Base-by-base conservation (phyloP, 2,329 filamentous ascomycete genomes). In the Diplodia corticola region DNA sequence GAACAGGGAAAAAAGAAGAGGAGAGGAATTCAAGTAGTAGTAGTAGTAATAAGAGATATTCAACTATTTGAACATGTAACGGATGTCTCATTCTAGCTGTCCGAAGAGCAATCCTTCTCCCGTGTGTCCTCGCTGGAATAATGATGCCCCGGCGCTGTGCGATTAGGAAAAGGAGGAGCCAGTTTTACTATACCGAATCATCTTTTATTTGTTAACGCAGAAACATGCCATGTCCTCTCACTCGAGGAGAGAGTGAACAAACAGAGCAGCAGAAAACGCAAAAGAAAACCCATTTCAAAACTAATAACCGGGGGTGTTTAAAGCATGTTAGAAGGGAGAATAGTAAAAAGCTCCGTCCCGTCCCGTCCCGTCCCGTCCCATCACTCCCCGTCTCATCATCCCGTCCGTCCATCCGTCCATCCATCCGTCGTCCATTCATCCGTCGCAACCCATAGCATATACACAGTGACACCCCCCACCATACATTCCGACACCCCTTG, bases 381-480 rank as follows among this genome's bases (percentile, higher is more conserved):
- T 40, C 37, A 15, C 28, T 3, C 12, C 9, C 30, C 30, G 30
- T 10, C 30, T 33, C 30, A 33, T 33, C 30, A 33, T 10, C 30
- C 3, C 9, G 15, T 44, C 54, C 57, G 15, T 61, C 44, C 17
- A 35, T 50, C 30, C 30, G 5, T 50, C 26, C 35, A n/a, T 37
- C 37, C 5, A 9, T 4, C 35, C 49, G 51, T 24, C 49, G 51
- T 24, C 44, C 37, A 24, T 24, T 17, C 64, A 30, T 60, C 57
- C 30, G n/a, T n/a, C n/a, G n/a, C n/a, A n/a, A n/a, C n/a, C n/a
- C n/a, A n/a, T n/a, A 48, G 28, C 30, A 54, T 54, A n/a, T 26
- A 37, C 28, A 53, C 40, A 51, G 5, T 57, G 37, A 63, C 59
- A 63, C 30, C 24, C 55, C n/a, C n/a, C n/a, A n/a, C n/a, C 10